Evolutionary conservation across 2,329 filamentous ascomycete species (phyloP).

Genomic region (Rhynchosporium secalis): DNA sequence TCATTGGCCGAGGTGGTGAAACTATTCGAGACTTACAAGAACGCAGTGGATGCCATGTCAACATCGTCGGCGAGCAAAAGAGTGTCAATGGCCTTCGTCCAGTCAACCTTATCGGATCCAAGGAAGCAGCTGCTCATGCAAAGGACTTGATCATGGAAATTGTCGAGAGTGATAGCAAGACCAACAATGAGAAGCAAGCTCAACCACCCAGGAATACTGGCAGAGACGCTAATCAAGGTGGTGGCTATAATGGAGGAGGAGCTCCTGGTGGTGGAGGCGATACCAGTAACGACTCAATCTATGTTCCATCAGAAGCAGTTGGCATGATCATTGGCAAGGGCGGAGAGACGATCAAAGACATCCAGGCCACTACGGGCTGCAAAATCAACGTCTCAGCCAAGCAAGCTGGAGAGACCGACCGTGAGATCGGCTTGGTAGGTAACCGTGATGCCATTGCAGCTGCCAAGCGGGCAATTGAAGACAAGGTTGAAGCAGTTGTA

Average conservation of each 20-base stretch:
- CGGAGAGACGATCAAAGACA: conserved; percentile 90
- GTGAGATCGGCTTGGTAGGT: conserved; percentile 85
- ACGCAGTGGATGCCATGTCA: conserved; percentile 89
- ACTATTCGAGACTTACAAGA: conserved; percentile 92
- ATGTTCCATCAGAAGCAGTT: conserved; percentile 85
- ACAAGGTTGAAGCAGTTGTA: conserved; percentile 89
- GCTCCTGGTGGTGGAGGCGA: conserved; percentile 49
- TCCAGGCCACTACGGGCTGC: conserved; percentile 84
- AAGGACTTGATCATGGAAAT: conserved; percentile 92
- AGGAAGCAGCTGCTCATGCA: conserved; percentile 71
- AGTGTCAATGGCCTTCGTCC: conserved; percentile 87
- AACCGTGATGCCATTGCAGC: conserved; percentile 73
- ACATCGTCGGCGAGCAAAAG: conserved; percentile 91
- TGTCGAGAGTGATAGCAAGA: conserved; percentile 82
- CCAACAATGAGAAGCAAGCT: conserved; percentile 40
- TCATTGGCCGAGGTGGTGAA: conserved; percentile 91
- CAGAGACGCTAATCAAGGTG: conserved; percentile 45
- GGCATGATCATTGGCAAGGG: conserved; percentile 97
- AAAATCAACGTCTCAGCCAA: conserved; percentile 92
- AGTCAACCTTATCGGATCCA: conserved; percentile 84
- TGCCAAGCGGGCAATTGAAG: conserved; percentile 83
- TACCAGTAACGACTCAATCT: conserved; percentile 80
- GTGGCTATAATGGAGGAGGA: conserved; percentile 45
- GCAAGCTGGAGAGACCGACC: conserved; percentile 76
- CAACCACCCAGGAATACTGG: conserved; percentile 47